Conservation (phyloP, 306 rosid genomes). For the Sicyos edulis region DNA sequence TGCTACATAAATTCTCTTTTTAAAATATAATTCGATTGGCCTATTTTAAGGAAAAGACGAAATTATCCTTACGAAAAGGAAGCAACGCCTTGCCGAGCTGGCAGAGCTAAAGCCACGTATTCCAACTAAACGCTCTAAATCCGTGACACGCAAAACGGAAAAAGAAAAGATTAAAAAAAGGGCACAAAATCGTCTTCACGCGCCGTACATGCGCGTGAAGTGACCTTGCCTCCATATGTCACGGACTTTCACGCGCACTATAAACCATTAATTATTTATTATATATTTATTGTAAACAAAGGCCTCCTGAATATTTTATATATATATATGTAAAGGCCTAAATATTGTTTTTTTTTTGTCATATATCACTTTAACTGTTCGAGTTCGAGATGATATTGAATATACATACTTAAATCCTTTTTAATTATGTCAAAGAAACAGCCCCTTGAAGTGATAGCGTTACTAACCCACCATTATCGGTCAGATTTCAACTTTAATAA, state of each 20-base stretch:
- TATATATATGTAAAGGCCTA: too few species aligned
- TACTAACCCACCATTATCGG: neutral
- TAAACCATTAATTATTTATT: too few species aligned
- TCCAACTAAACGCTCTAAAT: neutral
- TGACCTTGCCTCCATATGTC: neutral
- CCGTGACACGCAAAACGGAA: neutral
- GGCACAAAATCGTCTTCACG: neutral
- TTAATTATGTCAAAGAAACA: too few species aligned
- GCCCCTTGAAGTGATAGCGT: neutral
- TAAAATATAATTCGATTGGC: neutral
- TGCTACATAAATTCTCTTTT: too few species aligned
- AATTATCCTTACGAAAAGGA: neutral
- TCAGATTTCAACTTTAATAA: neutral
- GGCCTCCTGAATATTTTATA: too few species aligned
- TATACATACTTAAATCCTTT: too few species aligned
- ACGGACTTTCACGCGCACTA: too few species aligned
- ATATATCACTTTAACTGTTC: too few species aligned
- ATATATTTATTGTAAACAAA: too few species aligned
- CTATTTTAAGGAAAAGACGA: neutral
- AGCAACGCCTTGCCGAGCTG: conserved; percentile 10
- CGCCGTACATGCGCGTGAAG: neutral
- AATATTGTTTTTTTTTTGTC: too few species aligned
- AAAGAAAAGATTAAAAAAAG: neutral
- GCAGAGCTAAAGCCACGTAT: neutral
- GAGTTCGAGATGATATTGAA: too few species aligned